Conservation (phyloP, 2,329 filamentous ascomycete species). For the Epichloe elymi region DNA sequence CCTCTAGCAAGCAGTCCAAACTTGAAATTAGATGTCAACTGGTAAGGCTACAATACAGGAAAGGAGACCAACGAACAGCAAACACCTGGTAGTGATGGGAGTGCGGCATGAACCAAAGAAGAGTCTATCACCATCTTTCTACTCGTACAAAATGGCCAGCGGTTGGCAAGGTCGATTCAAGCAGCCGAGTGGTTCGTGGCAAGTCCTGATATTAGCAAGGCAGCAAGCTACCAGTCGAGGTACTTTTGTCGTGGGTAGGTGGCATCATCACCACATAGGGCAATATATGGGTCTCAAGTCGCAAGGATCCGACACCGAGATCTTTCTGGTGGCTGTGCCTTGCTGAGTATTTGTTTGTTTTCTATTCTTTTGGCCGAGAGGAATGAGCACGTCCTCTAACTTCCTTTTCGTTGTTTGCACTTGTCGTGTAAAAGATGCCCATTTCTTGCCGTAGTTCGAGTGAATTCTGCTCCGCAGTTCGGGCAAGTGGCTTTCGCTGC, state of each 20-base stretch:
- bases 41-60: too few relatives aligned
- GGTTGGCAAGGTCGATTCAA: not conserved
- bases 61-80: too few relatives aligned
- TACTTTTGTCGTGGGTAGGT: not conserved
- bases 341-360: not conserved
- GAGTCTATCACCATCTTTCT: not conserved
- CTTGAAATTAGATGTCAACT: too few relatives aligned
- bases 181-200: not conserved
- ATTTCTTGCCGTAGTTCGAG: conserved; percentile 75
- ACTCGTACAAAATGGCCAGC: not conserved
- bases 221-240: not conserved
- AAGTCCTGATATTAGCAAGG: not conserved
- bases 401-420: conserved; percentile 53
- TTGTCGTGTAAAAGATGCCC: conserved; percentile 80
- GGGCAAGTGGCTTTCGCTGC: conserved; percentile 81
- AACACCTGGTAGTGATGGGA: not conserved
- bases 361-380: not conserved
- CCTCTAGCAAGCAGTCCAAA: too few relatives aligned
- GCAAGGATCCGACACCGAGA: not conserved
- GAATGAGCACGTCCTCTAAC: not conserved
- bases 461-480: conserved; percentile 87
- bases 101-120: not conserved
- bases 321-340: not conserved
- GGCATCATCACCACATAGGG: not conserved
- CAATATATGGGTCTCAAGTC: not conserved